A percentile compares a stretch with the other conserved stretches of the same genome.
These are phyloP conservation scores for Chlorophyllum brunneum DNA, from an alignment of 768 basidiomycete species.

Conservation along the genomic window DNA sequence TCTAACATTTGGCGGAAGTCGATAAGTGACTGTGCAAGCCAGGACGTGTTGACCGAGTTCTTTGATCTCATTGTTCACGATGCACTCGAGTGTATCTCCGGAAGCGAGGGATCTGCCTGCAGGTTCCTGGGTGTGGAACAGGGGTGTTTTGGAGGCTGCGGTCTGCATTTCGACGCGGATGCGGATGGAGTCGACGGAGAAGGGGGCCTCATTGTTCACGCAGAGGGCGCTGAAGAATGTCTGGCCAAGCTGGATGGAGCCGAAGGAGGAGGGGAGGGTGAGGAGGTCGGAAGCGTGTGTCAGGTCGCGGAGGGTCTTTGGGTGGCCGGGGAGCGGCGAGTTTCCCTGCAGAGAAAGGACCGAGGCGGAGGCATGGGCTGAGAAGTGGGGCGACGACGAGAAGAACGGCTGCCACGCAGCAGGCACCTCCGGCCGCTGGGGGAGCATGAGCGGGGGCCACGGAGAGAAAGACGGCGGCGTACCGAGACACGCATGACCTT, in stretches of 20 bases:
- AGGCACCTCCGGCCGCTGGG: slow-evolving; percentile 69
- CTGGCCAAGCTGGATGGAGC: slow-evolving; percentile 85
- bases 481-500: slow-evolving; percentile 90
- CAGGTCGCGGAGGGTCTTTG: slow-evolving; percentile 81
- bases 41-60: slow-evolving; percentile 90
- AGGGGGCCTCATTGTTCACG: slow-evolving; percentile 73
- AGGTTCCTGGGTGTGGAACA: slow-evolving; percentile 57
- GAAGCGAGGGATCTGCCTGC: slow-evolving; percentile 42
- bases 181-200: slow-evolving; percentile 57
- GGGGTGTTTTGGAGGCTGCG: slow-evolving; percentile 54
- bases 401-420: slow-evolving; percentile 86
- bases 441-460: slow-evolving; percentile 13
- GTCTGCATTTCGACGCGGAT: slow-evolving; percentile 88
- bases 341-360: slow-evolving; percentile 74
- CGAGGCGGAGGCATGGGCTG: slow-evolving; percentile 73
- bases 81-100: slow-evolving; percentile 59
- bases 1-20: slow-evolving; percentile 58
- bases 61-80: slow-evolving; percentile 87
- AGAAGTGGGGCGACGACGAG: slow-evolving; percentile 72
- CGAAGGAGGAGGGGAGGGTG: slow-evolving; percentile 79
- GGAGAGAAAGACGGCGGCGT: slow-evolving; percentile 15
- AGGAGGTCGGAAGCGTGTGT: slow-evolving; percentile 76
- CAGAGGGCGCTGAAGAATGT: slow-evolving; percentile 81
- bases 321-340: slow-evolving; percentile 66
- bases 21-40: slow-evolving; percentile 81